Conservation (phyloP, 1,284 basidiomycete genomes). For the Malassezia furfur region DNA sequence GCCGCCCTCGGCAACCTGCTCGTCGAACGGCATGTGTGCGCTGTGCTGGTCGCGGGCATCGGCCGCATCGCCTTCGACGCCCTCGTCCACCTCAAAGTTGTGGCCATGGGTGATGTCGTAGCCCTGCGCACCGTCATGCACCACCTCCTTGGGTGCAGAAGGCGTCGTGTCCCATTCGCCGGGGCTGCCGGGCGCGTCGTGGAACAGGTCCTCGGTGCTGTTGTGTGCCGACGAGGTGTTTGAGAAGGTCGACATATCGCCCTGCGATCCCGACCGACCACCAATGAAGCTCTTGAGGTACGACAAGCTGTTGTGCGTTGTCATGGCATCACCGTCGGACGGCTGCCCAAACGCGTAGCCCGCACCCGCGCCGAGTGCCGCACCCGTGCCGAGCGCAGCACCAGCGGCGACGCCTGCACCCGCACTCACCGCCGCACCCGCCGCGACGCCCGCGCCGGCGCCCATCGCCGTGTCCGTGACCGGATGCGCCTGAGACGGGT, state of each 20-base stretch:
- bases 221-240: not conserved
- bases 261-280: not conserved
- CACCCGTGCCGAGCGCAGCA: not conserved
- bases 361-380: not conserved
- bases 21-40: not conserved
- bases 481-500: not conserved
- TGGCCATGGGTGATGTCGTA: not conserved
- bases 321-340: not conserved
- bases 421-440: not conserved
- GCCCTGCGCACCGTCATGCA: not conserved
- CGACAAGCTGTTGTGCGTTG: not conserved
- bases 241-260: not conserved
- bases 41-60: not conserved
- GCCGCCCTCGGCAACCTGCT: not conserved
- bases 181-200: not conserved
- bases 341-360: not conserved
- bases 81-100: not conserved
- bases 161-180: not conserved
- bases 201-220: not conserved
- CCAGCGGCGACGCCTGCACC: not conserved
- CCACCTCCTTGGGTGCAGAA: not conserved
- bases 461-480: not conserved
- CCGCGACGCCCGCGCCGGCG: not conserved
- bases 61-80: not conserved
- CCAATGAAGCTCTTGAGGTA: not conserved